A percentile compares a stretch with the other conserved stretches of the same genome.
Conservation (phyloP, 805 yeast species). For the Pichia cabralensis region DNA sequence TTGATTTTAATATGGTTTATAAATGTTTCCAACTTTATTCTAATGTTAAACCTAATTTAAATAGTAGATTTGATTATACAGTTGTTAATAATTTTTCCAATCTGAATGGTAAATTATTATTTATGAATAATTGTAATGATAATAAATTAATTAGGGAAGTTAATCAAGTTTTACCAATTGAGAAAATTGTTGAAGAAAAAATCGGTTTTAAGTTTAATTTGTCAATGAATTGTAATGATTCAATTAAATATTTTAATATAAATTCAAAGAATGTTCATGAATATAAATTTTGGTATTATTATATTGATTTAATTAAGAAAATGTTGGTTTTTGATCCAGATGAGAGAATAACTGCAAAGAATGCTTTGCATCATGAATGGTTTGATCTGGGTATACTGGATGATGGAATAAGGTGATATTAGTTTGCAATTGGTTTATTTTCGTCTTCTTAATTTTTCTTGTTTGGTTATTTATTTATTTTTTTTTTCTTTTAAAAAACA, state of each 20-base stretch:
- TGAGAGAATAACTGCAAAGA: conserved; percentile 41
- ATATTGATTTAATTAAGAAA: conserved; percentile 41
- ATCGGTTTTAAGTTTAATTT: conserved; percentile 22
- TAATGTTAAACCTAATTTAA: not conserved
- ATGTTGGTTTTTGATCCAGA: conserved; percentile 41
- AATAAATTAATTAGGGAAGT: conserved; percentile 29
- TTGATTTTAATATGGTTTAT: conserved; percentile 31
- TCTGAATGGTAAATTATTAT: conserved; percentile 22
- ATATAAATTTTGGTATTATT: conserved; percentile 76
- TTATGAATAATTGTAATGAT: conserved; percentile 29
- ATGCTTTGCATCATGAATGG: conserved; percentile 63
- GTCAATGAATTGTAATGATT: conserved; percentile 17
- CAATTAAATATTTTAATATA: conserved; percentile 16
- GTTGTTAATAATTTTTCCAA: conserved; percentile 24
- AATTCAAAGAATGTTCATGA: conserved; percentile 43
- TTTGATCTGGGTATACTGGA: conserved; percentile 53
- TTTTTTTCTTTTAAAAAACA: too few relatives aligned
- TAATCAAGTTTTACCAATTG: conserved; percentile 21
- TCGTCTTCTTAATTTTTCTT: too few relatives aligned
- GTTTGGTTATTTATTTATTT: too few relatives aligned
- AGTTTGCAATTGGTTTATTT: too few relatives aligned
- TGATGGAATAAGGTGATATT: too few relatives aligned
- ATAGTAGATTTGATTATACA: conserved; percentile 12
- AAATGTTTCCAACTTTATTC: conserved; percentile 21
- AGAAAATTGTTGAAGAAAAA: conserved; percentile 21